These are phyloP conservation scores for Calocybe cyanea DNA, from an alignment of 768 basidiomycete genomes.

Conservation along the genomic window DNA sequence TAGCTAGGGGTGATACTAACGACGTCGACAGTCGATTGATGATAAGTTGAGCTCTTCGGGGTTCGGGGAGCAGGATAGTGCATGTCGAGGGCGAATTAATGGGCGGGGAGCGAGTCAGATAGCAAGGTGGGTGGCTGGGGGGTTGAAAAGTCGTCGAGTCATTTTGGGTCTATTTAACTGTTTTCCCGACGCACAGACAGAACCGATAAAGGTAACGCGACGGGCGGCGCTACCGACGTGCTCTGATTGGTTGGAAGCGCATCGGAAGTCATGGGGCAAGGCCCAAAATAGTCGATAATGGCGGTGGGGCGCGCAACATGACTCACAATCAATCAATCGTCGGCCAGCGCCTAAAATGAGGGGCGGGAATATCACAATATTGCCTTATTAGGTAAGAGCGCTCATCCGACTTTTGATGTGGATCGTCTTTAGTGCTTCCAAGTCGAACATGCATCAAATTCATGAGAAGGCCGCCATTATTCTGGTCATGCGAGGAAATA, in stretches of 20 bases:
- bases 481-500: no score
- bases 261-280: background rate
- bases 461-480: background rate
- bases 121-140: background rate
- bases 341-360: background rate
- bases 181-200: background rate
- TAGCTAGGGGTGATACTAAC: background rate
- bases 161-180: constrained; percentile 1
- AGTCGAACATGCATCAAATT: constrained; percentile 3
- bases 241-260: background rate
- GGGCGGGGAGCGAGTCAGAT: background rate
- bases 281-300: background rate
- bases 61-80: background rate
- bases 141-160: constrained; percentile 1
- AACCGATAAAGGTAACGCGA: background rate
- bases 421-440: background rate
- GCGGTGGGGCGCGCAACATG: background rate
- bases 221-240: background rate
- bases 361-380: background rate
- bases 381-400: background rate
- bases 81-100: constrained; percentile 1
- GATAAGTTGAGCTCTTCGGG: background rate
- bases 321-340: background rate
- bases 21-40: background rate
- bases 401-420: background rate